Evolutionary conservation across 306 rosid genomes (phyloP).

Genomic region (Cucurbita ficifolia): DNA sequence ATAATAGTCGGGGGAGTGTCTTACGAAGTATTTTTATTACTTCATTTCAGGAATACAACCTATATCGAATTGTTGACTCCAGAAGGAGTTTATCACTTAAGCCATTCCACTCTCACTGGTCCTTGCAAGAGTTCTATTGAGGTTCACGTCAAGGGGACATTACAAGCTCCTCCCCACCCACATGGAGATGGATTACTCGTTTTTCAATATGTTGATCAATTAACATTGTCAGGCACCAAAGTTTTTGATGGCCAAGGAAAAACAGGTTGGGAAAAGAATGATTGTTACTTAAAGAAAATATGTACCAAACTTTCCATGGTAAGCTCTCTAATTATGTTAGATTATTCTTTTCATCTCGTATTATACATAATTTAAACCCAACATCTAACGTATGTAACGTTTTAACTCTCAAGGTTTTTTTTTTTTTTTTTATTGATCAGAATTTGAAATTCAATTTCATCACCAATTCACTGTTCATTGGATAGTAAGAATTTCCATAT

Average conservation of each 20-base stretch:
- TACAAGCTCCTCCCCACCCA: slow-evolving; percentile 16
- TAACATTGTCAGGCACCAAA: slow-evolving; percentile 29
- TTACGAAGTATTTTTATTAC: too few relatives aligned
- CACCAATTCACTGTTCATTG: neutral
- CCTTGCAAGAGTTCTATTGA: slow-evolving; percentile 32
- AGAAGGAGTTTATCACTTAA: slow-evolving; percentile 3
- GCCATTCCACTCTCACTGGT: slow-evolving; percentile 1
- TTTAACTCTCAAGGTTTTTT: too few relatives aligned
- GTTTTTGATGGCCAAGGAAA: slow-evolving; percentile 32
- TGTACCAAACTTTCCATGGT: slow-evolving; percentile 19
- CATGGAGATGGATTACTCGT: slow-evolving; percentile 12
- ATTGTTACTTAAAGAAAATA: neutral
- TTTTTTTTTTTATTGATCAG: neutral
- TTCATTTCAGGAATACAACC: too few relatives aligned
- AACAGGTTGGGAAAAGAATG: slow-evolving; percentile 17
- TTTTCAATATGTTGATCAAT: slow-evolving; percentile 3
- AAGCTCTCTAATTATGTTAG: neutral
- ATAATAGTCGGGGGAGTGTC: too few relatives aligned
- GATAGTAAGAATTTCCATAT: neutral
- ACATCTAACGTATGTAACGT: too few relatives aligned
- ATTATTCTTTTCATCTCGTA: neutral
- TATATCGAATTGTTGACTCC: slow-evolving; percentile 12
- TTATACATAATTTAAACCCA: too few relatives aligned
- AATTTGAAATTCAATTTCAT: neutral
- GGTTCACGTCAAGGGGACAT: slow-evolving; percentile 11